Conservation (phyloP, 2,329 filamentous ascomycete genomes). For the Fusarium phyllophilum region DNA sequence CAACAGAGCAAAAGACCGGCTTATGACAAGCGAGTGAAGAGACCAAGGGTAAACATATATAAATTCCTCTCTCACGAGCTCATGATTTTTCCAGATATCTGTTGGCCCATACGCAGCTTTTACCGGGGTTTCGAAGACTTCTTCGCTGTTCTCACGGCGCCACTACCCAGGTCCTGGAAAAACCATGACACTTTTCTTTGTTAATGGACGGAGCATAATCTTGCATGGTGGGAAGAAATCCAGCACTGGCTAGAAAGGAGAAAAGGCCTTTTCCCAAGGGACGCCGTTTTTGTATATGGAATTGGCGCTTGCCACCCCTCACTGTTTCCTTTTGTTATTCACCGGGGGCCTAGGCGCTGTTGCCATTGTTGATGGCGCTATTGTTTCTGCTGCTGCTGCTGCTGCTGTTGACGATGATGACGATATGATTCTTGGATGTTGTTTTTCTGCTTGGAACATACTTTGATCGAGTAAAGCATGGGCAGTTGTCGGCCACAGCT, state of each 20-base stretch:
- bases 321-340: constrained; percentile 18
- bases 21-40: constrained; percentile 32
- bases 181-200: constrained; percentile 19
- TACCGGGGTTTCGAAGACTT: constrained; percentile 38
- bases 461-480: constrained; percentile 42
- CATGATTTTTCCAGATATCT: constrained; percentile 44
- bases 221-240: constrained; percentile 32
- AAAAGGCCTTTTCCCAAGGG: constrained; percentile 29
- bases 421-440: constrained; percentile 36
- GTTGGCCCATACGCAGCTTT: constrained; percentile 35
- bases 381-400: constrained; percentile 30
- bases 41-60: constrained; percentile 44
- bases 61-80: constrained; percentile 51
- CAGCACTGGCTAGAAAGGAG: constrained; percentile 45
- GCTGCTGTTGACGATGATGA: constrained; percentile 24
- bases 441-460: constrained; percentile 40
- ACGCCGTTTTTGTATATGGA: constrained; percentile 23
- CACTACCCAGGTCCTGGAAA: constrained; percentile 7
- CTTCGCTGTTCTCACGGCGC: constrained; percentile 33
- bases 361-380: constrained; percentile 17
- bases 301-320: constrained; percentile 37
- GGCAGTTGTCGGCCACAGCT: constrained; percentile 36
- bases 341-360: constrained; percentile 19
- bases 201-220: constrained; percentile 39
- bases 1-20: constrained; percentile 25